A percentile compares a stretch with the other conserved stretches of the same genome.
phyloP scores from a whole-genome alignment of 208 protist species.

The Trypanosomatidae sp. region DNA sequence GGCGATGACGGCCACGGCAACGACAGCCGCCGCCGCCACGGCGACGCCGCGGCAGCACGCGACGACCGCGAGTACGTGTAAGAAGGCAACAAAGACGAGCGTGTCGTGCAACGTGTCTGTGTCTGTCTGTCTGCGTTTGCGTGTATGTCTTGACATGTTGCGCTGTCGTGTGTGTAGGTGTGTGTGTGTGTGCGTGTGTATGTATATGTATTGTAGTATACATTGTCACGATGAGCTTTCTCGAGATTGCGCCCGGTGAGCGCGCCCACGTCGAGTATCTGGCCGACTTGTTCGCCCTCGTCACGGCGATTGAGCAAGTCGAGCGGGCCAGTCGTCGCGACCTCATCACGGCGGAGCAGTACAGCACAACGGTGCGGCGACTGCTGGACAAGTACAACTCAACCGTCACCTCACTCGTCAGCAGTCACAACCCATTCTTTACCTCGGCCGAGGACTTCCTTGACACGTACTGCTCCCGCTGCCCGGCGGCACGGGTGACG shows the following conservation, averaged over 20 bases:
- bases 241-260: constrained; percentile 44
- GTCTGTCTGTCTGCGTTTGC: too few relatives aligned
- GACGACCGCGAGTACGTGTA: too few relatives aligned
- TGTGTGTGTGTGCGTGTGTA: too few relatives aligned
- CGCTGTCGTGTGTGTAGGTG: too few relatives aligned
- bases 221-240: too few relatives aligned
- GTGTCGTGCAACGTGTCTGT: too few relatives aligned
- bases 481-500: constrained; percentile 33
- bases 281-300: constrained; percentile 91
- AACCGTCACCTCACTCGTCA: constrained; percentile 56
- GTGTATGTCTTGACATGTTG: too few relatives aligned
- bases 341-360: constrained; percentile 81
- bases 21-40: too few relatives aligned
- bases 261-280: constrained; percentile 88
- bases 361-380: constrained; percentile 63
- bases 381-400: constrained; percentile 94
- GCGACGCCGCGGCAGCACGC: too few relatives aligned
- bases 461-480: constrained; percentile 73
- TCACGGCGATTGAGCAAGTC: constrained; percentile 89
- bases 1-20: too few relatives aligned
- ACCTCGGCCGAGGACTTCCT: constrained; percentile 87
- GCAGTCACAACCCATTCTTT: constrained; percentile 55
- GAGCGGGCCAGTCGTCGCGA: constrained; percentile 92
- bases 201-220: too few relatives aligned
- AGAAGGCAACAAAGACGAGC: too few relatives aligned